These are phyloP conservation scores for Asterionellopsis glacialis DNA, from an alignment of 108 stramenopile genomes.

Conservation along the genomic window DNA sequence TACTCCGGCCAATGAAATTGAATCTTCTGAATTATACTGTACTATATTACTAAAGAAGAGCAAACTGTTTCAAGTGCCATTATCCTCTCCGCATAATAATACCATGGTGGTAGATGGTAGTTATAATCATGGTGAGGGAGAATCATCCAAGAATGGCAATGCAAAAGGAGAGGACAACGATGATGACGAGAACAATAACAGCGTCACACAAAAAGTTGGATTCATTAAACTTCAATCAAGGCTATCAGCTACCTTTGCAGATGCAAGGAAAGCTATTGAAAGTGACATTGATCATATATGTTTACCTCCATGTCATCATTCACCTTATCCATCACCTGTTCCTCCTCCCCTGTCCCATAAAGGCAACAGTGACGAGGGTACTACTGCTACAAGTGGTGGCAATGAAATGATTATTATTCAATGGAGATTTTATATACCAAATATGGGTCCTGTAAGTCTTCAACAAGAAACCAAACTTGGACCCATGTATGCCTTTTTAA, in stretches of 20 bases:
- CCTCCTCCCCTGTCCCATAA: no score
- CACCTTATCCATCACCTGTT: no score
- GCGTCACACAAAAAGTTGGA: conserved; percentile 38
- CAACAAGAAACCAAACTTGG: conserved; percentile 68
- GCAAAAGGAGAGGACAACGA: conserved; percentile 1
- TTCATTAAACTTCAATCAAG: conserved; percentile 62
- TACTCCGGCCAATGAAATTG: conserved; percentile 6
- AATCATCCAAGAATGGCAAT: no score
- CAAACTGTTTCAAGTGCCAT: no score
- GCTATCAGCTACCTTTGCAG: conserved; percentile 49
- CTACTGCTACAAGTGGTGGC: no score
- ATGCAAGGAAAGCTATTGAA: conserved; percentile 46
- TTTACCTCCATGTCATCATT: conserved; percentile 14
- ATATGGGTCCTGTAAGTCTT: conserved; percentile 64
- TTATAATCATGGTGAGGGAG: no score
- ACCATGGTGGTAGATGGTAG: no score
- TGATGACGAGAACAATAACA: neutral
- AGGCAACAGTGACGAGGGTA: no score
- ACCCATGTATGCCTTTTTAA: conserved; percentile 47
- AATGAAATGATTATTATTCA: neutral
- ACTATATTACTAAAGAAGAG: conserved; percentile 16
- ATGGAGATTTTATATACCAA: conserved; percentile 76
- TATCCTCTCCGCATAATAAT: no score
- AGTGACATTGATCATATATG: conserved; percentile 53
- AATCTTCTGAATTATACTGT: conserved; percentile 20